Evolutionary conservation across 2,329 filamentous ascomycete genomes (phyloP), one percentile per base, ranked within the genome.

Genomic region (Xylaria digitata): DNA sequence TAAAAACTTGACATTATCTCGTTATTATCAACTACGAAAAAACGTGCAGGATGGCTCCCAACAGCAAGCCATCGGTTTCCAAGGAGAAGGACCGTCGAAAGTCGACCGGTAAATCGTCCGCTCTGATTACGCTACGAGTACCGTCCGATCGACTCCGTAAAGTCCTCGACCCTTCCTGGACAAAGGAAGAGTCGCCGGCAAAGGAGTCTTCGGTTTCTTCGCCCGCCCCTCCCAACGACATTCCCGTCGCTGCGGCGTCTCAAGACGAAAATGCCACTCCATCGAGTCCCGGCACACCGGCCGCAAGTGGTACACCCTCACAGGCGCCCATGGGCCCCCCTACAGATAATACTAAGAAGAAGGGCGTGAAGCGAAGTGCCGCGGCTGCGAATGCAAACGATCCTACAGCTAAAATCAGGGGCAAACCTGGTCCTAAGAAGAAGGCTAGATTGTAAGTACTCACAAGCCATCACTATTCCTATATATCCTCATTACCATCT

Each of bases 341-440:
- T 42, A 78, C 79, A 52, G 86, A 88, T 61, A 88, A 84, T 6
- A 82, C 84, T 13, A 94, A 92, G 84, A 93, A 92, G 83, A 94
- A 94, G 80, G 90, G 90, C 40, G 83, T 87, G 40, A 91, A 93
- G 78, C 87, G 90, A 71, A 86, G 88, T 23, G 91, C 91, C 73
- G 84, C 87, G 45, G 87, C 85, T 62, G 84, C 83, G 65, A 91
- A 92, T 81, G 84, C 89, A 76, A 80, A 81, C 68, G 75, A 83
- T 81, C 80, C 82, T 78, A 75, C 80, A 82, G 75, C 90, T n/a
- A 94, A 92, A 80, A 84, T 90, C 61, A 85, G 92, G 77, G 92
- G 92, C 77, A 96, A 97, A 83, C 95, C 96, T 6, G 95, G 95
- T 6, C 95, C 95, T 0, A 98, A 97, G 87, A 97, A 97, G 88